Percentiles rank a stretch among this genome's conserved stretches.
phyloP scores from a whole-genome alignment of 2,329 filamentous ascomycete species.

The Chrysoporthe cubensis region DNA sequence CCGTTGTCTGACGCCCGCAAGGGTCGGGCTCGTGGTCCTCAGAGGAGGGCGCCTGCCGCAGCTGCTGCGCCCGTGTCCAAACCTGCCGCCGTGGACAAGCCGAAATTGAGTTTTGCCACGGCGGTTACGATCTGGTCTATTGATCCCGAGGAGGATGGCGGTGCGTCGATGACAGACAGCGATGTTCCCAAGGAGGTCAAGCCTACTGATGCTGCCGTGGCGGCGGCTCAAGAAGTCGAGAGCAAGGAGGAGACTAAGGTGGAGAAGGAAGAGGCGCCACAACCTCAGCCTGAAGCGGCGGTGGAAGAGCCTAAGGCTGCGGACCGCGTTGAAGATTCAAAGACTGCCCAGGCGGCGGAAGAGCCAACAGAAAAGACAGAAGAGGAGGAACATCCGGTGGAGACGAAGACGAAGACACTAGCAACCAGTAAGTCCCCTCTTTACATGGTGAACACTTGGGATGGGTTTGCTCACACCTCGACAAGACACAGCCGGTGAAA shows the following conservation, averaged over 20 bases:
- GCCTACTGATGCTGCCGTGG: slow-evolving; percentile 21
- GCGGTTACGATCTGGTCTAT: slow-evolving; percentile 57
- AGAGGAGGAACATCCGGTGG: slow-evolving; percentile 20
- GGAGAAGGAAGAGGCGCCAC: background rate
- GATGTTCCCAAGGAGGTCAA: slow-evolving; percentile 7
- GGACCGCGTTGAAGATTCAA: slow-evolving; percentile 25
- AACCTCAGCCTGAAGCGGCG: slow-evolving; percentile 7
- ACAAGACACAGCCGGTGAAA: slow-evolving; percentile 47
- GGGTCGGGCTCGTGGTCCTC: slow-evolving; percentile 84
- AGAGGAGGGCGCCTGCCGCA: slow-evolving; percentile 50
- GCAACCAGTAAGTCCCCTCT: slow-evolving; percentile 28
- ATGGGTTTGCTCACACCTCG: slow-evolving; percentile 36
- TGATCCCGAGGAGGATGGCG: slow-evolving; percentile 52
- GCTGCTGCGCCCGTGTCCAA: slow-evolving; percentile 39
- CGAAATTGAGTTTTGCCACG: slow-evolving; percentile 51
- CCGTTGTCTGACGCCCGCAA: slow-evolving; percentile 91
- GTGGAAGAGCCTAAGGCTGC: slow-evolving; percentile 16
- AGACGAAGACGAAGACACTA: slow-evolving; percentile 28
- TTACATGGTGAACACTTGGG: slow-evolving; percentile 23
- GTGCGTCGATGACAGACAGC: slow-evolving; percentile 41
- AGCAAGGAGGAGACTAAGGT: slow-evolving; percentile 20
- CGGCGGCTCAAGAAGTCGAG: slow-evolving; percentile 16
- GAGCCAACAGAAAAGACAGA: slow-evolving; percentile 24
- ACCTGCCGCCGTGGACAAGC: slow-evolving; percentile 35
- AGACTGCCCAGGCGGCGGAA: slow-evolving; percentile 29